phyloP scores from a whole-genome alignment of 2,329 filamentous ascomycete genomes.

The Fusarium piperis region DNA sequence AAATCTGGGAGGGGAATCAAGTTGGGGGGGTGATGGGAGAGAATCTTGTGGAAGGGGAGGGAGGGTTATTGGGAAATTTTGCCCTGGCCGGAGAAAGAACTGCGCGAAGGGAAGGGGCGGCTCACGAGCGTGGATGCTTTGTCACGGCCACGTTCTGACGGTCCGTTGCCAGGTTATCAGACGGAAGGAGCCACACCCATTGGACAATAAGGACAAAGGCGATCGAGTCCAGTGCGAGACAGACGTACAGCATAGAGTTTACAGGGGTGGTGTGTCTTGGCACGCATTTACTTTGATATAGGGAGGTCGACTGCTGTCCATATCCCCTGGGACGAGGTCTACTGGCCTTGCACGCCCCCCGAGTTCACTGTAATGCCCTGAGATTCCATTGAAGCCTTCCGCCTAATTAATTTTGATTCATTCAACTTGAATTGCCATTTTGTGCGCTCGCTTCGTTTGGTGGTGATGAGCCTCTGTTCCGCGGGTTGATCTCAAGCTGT shows the following conservation, averaged over 20 bases:
- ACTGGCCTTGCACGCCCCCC: conserved; percentile 6
- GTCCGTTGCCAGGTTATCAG: conserved; percentile 1
- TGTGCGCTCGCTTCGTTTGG: conserved; percentile 8
- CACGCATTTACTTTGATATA: conserved; percentile 3
- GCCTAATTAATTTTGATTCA: conserved; percentile 8
- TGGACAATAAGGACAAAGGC: background rate
- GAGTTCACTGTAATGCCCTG: background rate
- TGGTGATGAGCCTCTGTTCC: background rate
- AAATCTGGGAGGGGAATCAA: background rate
- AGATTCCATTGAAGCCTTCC: background rate
- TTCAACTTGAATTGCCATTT: conserved; percentile 4
- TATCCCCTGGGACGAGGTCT: conserved; percentile 1
- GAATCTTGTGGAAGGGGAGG: conserved; percentile 3
- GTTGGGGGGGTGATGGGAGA: conserved; percentile 13
- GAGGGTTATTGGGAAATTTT: conserved; percentile 2
- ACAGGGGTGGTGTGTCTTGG: background rate
- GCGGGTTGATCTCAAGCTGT: conserved; percentile 1
- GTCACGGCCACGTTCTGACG: background rate
- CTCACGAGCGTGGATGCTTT: conserved; percentile 2
- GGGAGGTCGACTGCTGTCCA: background rate
- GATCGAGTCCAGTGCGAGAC: background rate
- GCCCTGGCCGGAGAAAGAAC: background rate
- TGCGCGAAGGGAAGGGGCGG: conserved; percentile 19
- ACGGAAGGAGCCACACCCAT: background rate
- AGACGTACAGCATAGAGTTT: background rate